Evolutionary conservation across 257 asterid species (phyloP), one percentile per base, ranked within the genome.

Genomic region (Forsythia suspensa): DNA sequence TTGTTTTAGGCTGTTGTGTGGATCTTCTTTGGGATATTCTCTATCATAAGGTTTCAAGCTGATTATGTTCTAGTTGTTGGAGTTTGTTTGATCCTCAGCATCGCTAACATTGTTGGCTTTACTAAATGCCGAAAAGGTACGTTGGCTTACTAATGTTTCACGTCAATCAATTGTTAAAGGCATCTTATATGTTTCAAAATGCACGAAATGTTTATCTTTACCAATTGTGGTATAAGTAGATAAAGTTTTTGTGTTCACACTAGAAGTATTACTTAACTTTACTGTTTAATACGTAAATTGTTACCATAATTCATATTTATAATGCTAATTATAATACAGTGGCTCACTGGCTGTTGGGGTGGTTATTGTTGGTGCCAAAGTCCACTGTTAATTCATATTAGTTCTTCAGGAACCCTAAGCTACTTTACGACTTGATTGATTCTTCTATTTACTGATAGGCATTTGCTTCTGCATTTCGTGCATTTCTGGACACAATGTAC

Each of bases 81-180:
- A 72, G 93, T 89, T 21, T 89, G 93, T 80, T 83, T 86, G 84
- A 89, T 91, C 43, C 93, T 89, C 81, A 81, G 93, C 75, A 42
- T 84, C 51, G 93, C 93, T 72, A 89, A 89, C 79, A 89, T 89
- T 70, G 86, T 89, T 83, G 93, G 93, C 72, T 89, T 89, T 80
- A 89, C 93, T 34, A 87, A 87, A 83, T 89, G 93, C 82, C 87
- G 84, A 68, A 89, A 89, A 87, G 93, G 93, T 89, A 61, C 15
- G 87, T 51, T 12, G 4, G 70, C 65, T 76, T 16, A 20, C 43
- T 65, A 29, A 69, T 34, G 11, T 37, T 68, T 43, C 55, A 57
- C 24, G 6, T 57, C 15, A 0, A 43, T 43, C 4, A 8, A 59
- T 68, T 21, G 44, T n/a, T n/a, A 43, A 72, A 8, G 37, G 59